Conservation (phyloP, 2,329 filamentous ascomycete genomes). For the Pseudocercospora macadamiae region DNA sequence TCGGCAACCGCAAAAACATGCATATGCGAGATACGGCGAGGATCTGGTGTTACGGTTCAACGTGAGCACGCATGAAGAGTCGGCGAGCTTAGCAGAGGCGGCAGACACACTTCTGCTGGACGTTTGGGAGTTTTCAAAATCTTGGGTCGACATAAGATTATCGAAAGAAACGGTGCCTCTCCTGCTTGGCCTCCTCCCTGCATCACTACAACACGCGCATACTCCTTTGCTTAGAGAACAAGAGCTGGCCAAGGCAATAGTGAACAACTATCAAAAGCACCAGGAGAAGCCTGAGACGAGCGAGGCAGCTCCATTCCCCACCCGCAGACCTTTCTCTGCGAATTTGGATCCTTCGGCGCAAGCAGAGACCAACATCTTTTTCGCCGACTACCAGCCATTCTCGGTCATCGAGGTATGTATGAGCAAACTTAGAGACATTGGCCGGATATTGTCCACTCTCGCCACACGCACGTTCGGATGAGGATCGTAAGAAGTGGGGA, state of each 20-base stretch:
- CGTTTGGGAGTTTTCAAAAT: constrained; percentile 81
- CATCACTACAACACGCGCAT: constrained; percentile 71
- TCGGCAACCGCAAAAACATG: constrained; percentile 27
- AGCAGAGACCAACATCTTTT: constrained; percentile 71
- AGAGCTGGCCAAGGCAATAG: constrained; percentile 71
- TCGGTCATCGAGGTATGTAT: constrained; percentile 64
- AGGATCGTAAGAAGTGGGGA: neutral
- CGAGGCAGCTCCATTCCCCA: constrained; percentile 14
- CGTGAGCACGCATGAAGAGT: constrained; percentile 69
- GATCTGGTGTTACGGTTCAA: constrained; percentile 92
- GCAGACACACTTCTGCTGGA: constrained; percentile 78
- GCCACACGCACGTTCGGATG: neutral
- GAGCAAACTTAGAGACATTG: neutral
- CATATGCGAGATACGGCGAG: constrained; percentile 62
- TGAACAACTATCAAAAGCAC: constrained; percentile 65
- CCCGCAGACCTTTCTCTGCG: constrained; percentile 29
- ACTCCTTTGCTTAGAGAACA: constrained; percentile 75
- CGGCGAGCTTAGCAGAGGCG: constrained; percentile 71
- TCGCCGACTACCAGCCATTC: constrained; percentile 87
- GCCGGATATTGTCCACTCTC: too few species aligned
- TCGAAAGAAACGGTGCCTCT: constrained; percentile 76
- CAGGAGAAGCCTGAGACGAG: constrained; percentile 11
- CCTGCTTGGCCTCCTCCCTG: constrained; percentile 76
- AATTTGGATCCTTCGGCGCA: constrained; percentile 28
- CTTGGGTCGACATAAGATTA: constrained; percentile 83